These are phyloP conservation scores for Entamoeba histolytica DNA, from an alignment of 208 protist species.

Conservation along the genomic window DNA sequence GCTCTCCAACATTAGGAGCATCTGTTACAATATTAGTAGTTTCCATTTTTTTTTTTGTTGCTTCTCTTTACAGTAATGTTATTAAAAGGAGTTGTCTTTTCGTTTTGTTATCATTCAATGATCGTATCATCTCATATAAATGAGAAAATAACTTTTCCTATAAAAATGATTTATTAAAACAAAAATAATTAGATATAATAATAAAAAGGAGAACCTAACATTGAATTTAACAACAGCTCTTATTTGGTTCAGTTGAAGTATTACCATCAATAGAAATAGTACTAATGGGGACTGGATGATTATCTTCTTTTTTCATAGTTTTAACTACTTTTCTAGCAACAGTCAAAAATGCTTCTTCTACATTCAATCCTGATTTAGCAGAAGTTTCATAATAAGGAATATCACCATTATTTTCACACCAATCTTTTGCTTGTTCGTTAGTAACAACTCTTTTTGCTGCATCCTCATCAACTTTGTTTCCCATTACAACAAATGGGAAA, in stretches of 20 bases:
- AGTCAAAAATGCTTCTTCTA: constrained; percentile 24
- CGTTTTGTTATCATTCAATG: no score
- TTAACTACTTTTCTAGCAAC: background rate
- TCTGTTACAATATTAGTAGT: no score
- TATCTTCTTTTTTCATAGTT: background rate
- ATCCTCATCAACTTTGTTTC: constrained; percentile 21
- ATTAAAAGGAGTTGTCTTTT: no score
- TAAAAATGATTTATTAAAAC: no score
- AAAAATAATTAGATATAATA: no score
- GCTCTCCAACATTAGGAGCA: background rate
- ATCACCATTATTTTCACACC: background rate
- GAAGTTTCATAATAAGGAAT: constrained; percentile 28
- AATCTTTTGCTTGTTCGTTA: background rate
- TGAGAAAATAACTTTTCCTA: no score
- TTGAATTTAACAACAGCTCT: no score
- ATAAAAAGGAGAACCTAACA: no score
- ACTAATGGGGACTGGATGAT: background rate
- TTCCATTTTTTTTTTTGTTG: no score
- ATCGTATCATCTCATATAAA: no score
- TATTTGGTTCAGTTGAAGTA: background rate
- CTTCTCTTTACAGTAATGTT: no score
- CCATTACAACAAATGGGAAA: constrained; percentile 20
- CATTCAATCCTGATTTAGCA: constrained; percentile 26
- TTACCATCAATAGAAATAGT: background rate
- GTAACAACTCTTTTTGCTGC: background rate